Percentiles rank a stretch among this genome's conserved stretches.
These are phyloP conservation scores for Ceriops tagal DNA, from an alignment of 345 rosid species.

Conservation along the genomic window DNA sequence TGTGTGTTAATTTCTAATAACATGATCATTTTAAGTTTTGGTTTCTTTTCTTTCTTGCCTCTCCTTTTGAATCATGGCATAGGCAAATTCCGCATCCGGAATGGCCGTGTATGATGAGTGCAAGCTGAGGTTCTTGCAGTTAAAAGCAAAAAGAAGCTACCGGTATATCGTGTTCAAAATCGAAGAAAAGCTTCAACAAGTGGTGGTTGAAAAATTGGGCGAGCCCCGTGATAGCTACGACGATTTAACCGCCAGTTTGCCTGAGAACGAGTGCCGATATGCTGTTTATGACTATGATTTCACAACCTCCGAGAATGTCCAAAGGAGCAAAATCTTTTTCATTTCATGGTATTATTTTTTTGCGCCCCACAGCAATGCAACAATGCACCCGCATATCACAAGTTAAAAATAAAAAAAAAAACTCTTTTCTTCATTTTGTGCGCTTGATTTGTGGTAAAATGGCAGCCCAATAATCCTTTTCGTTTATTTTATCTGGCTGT, in stretches of 20 bases:
- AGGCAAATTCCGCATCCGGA: constrained; percentile 24
- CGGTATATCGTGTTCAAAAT: constrained; percentile 30
- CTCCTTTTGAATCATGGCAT: not conserved
- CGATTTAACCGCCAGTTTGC: constrained; percentile 23
- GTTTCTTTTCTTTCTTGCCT: not conserved
- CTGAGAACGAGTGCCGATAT: constrained; percentile 27
- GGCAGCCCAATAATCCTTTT: too few relatives aligned
- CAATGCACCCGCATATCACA: too few relatives aligned
- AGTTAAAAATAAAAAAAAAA: too few relatives aligned
- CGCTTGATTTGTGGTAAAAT: too few relatives aligned
- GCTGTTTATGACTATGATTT: constrained; percentile 32
- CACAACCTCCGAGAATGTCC: constrained; percentile 23
- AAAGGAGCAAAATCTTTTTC: constrained; percentile 29
- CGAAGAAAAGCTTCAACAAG: constrained; percentile 21
- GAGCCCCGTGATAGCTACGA: constrained; percentile 9
- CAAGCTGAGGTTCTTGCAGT: constrained; percentile 21
- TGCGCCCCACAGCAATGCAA: too few relatives aligned
- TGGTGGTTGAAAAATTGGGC: constrained; percentile 20
- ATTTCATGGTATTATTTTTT: constrained; percentile 21
- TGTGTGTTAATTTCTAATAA: not conserved
- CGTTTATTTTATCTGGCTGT: not conserved
- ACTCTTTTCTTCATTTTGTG: too few relatives aligned
- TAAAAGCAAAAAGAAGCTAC: constrained; percentile 26
- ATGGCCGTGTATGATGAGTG: constrained; percentile 31
- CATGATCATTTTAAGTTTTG: not conserved